Evolutionary conservation across 2,329 filamentous ascomycete species (phyloP).

Genomic region (Pseudodiploospora longispora): DNA sequence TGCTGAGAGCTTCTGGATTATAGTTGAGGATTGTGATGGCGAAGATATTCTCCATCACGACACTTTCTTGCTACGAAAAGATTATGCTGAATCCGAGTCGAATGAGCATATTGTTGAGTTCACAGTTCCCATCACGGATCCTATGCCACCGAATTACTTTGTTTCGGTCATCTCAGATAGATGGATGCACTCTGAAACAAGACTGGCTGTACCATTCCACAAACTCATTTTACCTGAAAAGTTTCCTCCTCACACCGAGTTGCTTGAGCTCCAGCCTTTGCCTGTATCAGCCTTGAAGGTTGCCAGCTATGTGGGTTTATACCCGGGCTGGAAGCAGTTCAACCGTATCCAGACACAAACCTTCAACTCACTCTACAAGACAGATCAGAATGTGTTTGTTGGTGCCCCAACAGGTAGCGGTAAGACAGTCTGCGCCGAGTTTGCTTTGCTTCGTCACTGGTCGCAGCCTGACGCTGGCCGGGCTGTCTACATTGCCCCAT

Average conservation of each 20-base stretch:
- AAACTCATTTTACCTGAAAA: slow-evolving; percentile 91
- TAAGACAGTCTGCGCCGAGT: slow-evolving; percentile 95
- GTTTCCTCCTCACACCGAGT: slow-evolving; percentile 86
- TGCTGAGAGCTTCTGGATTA: slow-evolving; percentile 91
- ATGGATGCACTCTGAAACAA: slow-evolving; percentile 98
- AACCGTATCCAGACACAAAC: slow-evolving; percentile 97
- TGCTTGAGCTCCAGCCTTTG: slow-evolving; percentile 85
- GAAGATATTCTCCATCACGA: slow-evolving; percentile 95
- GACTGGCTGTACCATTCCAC: slow-evolving; percentile 86
- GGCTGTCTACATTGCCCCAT: slow-evolving; percentile 89
- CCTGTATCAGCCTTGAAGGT: slow-evolving; percentile 83
- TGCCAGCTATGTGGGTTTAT: slow-evolving; percentile 72
- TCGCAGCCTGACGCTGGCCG: slow-evolving; percentile 49
- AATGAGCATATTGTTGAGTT: slow-evolving; percentile 96
- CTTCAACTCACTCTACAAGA: slow-evolving; percentile 86
- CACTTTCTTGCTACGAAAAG: slow-evolving; percentile 82
- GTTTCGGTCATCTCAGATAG: slow-evolving; percentile 89
- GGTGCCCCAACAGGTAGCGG: slow-evolving; percentile 91
- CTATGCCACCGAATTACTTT: slow-evolving; percentile 98
- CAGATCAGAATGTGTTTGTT: slow-evolving; percentile 88
- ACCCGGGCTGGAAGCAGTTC: slow-evolving; percentile 78
- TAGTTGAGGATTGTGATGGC: slow-evolving; percentile 95
- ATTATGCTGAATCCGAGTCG: slow-evolving; percentile 76
- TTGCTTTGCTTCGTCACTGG: slow-evolving; percentile 87
- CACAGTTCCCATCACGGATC: slow-evolving; percentile 91